phyloP scores from a whole-genome alignment of 2,329 filamentous ascomycete species.

The Colletotrichum chrysophilum region DNA sequence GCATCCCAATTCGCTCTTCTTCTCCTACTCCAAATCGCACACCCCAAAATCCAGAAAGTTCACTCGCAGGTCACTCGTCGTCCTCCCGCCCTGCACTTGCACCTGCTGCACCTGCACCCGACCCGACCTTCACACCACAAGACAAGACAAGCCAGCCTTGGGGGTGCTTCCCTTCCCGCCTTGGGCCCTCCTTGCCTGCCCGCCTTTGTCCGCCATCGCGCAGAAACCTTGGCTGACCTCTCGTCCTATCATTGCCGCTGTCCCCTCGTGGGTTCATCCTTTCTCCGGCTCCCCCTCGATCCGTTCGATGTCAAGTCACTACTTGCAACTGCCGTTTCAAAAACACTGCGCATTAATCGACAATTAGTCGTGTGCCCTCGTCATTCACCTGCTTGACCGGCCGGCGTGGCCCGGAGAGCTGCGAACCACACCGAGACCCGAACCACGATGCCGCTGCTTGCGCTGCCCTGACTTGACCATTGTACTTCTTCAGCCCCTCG shows the following conservation, averaged over 20 bases:
- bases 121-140: not conserved
- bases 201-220: not conserved
- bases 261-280: slow-evolving; percentile 19
- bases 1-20: not conserved
- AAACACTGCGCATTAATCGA: slow-evolving; percentile 13
- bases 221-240: slow-evolving; percentile 1
- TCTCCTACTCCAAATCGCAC: not conserved
- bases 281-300: slow-evolving; percentile 18
- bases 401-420: slow-evolving; percentile 8
- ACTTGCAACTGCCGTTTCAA: slow-evolving; percentile 17
- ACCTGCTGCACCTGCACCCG: not conserved
- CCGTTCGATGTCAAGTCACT: slow-evolving; percentile 20
- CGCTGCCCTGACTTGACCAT: slow-evolving; percentile 16
- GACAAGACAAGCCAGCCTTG: not conserved
- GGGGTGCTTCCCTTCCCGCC: not conserved
- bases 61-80: not conserved
- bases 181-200: slow-evolving; percentile 9
- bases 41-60: not conserved
- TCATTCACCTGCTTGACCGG: not conserved
- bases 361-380: slow-evolving; percentile 1
- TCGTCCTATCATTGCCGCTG: slow-evolving; percentile 19
- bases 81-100: not conserved
- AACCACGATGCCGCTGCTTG: slow-evolving; percentile 18
- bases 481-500: not conserved
- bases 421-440: not conserved